Evolutionary conservation across 495 filamentous ascomycete genomes (phyloP).

Genomic region (Copromyces sp.): DNA sequence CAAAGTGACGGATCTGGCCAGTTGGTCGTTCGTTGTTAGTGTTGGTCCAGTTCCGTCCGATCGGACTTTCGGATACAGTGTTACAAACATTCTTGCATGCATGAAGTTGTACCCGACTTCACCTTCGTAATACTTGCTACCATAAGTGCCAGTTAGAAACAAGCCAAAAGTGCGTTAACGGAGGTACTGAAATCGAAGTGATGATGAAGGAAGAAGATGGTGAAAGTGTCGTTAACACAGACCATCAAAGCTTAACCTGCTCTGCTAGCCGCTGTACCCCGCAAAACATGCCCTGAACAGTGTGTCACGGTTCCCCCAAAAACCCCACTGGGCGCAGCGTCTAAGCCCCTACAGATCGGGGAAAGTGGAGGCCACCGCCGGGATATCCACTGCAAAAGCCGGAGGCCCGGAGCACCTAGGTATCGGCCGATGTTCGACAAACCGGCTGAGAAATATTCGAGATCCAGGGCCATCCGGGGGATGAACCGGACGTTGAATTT

Average conservation of each 20-base stretch:
- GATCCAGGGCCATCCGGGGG: neutral
- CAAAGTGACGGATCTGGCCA: neutral
- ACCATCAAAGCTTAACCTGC: neutral
- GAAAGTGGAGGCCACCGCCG: neutral
- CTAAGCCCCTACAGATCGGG: neutral
- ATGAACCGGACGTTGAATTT: neutral
- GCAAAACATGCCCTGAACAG: neutral
- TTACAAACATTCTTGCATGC: neutral
- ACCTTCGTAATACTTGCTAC: neutral
- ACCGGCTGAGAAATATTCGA: neutral
- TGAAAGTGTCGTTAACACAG: neutral
- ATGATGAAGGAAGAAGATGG: neutral
- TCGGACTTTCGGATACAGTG: neutral
- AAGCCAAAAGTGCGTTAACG: neutral
- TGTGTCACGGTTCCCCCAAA: neutral
- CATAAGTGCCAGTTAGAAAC: neutral
- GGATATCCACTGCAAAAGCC: neutral
- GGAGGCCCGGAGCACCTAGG: neutral
- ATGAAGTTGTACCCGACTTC: neutral
- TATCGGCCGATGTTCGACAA: neutral
- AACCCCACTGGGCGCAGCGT: neutral
- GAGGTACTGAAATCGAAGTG: neutral
- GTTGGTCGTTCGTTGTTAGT: neutral
- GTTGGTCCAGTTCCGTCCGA: neutral
- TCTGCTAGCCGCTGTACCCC: neutral